Evolutionary conservation across 2,329 filamentous ascomycete species (phyloP).

Genomic region (Claviceps maximensis): DNA sequence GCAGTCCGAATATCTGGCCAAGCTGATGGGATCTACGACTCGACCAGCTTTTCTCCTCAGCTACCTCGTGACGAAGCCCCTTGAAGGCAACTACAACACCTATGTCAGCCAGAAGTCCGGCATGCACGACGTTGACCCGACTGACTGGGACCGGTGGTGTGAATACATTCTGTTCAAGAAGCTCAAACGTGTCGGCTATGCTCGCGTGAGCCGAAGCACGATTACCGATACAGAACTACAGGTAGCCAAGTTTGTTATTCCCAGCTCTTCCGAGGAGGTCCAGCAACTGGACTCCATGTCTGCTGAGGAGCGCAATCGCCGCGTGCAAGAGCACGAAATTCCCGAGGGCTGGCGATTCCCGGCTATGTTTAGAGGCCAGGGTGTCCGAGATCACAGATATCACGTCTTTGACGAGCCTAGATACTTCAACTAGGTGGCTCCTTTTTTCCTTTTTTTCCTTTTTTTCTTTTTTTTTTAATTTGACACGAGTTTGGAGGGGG

Average conservation of each 20-base stretch:
- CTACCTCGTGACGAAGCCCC: conserved; percentile 83
- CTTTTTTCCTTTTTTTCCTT: no score
- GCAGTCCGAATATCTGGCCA: conserved; percentile 73
- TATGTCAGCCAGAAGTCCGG: conserved; percentile 78
- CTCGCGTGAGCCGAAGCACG: conserved; percentile 71
- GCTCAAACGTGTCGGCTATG: conserved; percentile 75
- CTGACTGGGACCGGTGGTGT: conserved; percentile 96
- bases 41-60: conserved; percentile 76
- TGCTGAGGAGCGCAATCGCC: conserved; percentile 41
- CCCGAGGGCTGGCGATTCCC: conserved; percentile 74
- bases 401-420: conserved; percentile 91
- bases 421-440: conserved; percentile 39
- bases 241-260: conserved; percentile 88
- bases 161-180: conserved; percentile 97
- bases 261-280: conserved; percentile 45
- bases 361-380: conserved; percentile 66
- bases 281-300: conserved; percentile 25
- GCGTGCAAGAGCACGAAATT: conserved; percentile 58
- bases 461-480: no score
- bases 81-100: conserved; percentile 90
- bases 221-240: conserved; percentile 98
- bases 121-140: conserved; percentile 89
- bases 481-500: not conserved
- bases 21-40: conserved; percentile 71
- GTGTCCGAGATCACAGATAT: conserved; percentile 79